phyloP scores from a whole-genome alignment of 1,284 basidiomycete genomes.

The Mixia osmundae region DNA sequence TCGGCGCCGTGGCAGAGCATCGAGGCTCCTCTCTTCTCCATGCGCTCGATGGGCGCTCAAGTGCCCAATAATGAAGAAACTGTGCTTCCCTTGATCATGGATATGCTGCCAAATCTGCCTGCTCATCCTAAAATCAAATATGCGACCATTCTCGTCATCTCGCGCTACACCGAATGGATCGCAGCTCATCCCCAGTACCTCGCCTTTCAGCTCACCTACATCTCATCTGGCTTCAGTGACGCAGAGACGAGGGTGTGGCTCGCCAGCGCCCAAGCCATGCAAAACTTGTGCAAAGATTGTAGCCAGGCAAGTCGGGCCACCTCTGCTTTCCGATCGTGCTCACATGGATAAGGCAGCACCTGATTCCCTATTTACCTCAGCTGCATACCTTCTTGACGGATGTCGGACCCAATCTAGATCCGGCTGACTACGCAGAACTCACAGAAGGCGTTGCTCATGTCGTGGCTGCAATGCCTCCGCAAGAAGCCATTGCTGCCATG shows the following conservation, averaged over 20 bases:
- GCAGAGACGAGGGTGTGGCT: constrained; percentile 40
- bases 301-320: constrained; percentile 33
- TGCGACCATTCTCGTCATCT: constrained; percentile 81
- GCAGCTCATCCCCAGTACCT: constrained; percentile 74
- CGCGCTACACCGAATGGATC: constrained; percentile 93
- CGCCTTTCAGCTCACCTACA: constrained; percentile 62
- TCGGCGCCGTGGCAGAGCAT: constrained; percentile 80
- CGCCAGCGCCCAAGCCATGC: constrained; percentile 86
- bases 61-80: constrained; percentile 60
- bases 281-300: constrained; percentile 93
- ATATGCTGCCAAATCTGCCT: constrained; percentile 73
- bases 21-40: constrained; percentile 89
- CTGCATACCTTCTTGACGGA: constrained; percentile 68
- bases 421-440: constrained; percentile 72
- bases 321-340: not conserved
- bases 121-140: constrained; percentile 80
- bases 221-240: constrained; percentile 62
- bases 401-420: constrained; percentile 47
- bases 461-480: constrained; percentile 63
- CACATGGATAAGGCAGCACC: constrained; percentile 32
- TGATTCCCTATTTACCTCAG: constrained; percentile 75
- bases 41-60: constrained; percentile 95
- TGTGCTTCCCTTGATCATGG: constrained; percentile 83
- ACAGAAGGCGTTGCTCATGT: constrained; percentile 90
- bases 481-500: constrained; percentile 56